Evolutionary conservation across 2,329 filamentous ascomycete species (phyloP).

Genomic region (Fusarium ambrosium): DNA sequence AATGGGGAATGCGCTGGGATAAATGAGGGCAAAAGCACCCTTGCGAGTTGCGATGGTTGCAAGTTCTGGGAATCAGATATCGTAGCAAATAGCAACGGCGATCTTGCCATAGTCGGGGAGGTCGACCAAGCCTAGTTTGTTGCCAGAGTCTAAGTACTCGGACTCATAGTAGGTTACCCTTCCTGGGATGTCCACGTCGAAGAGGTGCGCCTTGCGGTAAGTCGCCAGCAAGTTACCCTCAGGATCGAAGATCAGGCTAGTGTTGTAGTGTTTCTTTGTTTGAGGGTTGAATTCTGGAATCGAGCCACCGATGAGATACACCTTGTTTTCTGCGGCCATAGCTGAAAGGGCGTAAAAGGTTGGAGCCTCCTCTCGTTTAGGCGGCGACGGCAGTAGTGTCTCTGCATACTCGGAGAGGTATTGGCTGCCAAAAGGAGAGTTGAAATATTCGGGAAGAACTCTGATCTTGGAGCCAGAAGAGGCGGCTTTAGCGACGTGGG

Average conservation of each 20-base stretch:
- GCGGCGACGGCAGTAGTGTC: slow-evolving; percentile 79
- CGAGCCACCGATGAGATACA: slow-evolving; percentile 88
- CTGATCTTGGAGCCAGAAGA: slow-evolving; percentile 82
- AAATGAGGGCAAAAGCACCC: slow-evolving; percentile 88
- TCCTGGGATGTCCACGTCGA: slow-evolving; percentile 96
- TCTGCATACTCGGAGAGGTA: slow-evolving; percentile 94
- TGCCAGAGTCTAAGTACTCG: slow-evolving; percentile 87
- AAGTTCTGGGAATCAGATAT: slow-evolving; percentile 93
- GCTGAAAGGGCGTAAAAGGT: slow-evolving; percentile 85
- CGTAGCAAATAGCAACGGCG: slow-evolving; percentile 95
- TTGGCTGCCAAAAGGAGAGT: slow-evolving; percentile 91
- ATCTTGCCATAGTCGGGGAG: slow-evolving; percentile 90
- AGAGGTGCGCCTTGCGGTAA: slow-evolving; percentile 93
- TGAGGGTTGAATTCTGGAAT: slow-evolving; percentile 81
- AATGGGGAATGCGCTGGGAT: slow-evolving; percentile 93
- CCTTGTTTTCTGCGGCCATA: slow-evolving; percentile 81
- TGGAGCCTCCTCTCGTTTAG: slow-evolving; percentile 76
- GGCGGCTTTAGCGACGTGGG: slow-evolving; percentile 85
- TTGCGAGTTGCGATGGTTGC: slow-evolving; percentile 89
- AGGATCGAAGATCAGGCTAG: slow-evolving; percentile 84
- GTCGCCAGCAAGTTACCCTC: slow-evolving; percentile 82
- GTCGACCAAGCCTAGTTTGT: slow-evolving; percentile 85
- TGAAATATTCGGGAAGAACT: slow-evolving; percentile 97
- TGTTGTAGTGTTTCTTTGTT: slow-evolving; percentile 84
- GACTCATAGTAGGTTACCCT: slow-evolving; percentile 92